Conservation (phyloP, 2,329 filamentous ascomycete species). For the Apiospora sp. region DNA sequence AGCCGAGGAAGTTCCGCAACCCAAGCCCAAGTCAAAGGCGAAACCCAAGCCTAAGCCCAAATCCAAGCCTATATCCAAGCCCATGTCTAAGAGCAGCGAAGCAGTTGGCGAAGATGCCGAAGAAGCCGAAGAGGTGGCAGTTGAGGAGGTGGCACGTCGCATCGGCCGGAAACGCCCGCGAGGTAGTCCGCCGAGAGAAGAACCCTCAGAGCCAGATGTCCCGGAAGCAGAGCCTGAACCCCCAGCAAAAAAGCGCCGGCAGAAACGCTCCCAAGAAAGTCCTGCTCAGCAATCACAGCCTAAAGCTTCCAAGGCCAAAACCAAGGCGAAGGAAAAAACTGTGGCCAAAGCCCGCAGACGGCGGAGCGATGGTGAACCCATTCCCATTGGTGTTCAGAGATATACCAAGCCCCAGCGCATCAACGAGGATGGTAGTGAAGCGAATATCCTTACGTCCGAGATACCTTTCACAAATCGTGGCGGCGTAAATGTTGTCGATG, state of each 20-base stretch:
- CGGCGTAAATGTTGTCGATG: slow-evolving; percentile 69
- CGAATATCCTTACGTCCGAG: slow-evolving; percentile 55
- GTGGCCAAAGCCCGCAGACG: slow-evolving; percentile 33
- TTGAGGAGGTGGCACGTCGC: slow-evolving; percentile 50
- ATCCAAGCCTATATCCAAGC: slow-evolving; percentile 1
- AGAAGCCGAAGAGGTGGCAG: slow-evolving; percentile 54
- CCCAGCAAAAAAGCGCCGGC: slow-evolving; percentile 45
- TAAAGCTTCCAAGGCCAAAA: slow-evolving; percentile 35
- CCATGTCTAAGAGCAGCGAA: slow-evolving; percentile 19
- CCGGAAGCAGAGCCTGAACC: slow-evolving; percentile 43
- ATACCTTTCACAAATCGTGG: slow-evolving; percentile 62
- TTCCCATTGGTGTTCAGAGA: slow-evolving; percentile 68
- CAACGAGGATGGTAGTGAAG: slow-evolving; percentile 48
- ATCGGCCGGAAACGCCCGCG: slow-evolving; percentile 55
- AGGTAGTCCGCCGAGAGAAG: slow-evolving; percentile 43
- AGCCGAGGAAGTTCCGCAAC: slow-evolving; percentile 25
- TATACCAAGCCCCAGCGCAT: slow-evolving; percentile 58
- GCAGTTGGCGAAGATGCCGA: slow-evolving; percentile 27
- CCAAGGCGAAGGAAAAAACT: slow-evolving; percentile 33
- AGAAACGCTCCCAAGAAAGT: slow-evolving; percentile 46
- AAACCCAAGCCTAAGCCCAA: slow-evolving; percentile 27
- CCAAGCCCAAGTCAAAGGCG: slow-evolving; percentile 26
- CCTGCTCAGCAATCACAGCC: slow-evolving; percentile 53
- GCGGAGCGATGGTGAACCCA: slow-evolving; percentile 42
- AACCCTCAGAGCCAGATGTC: slow-evolving; percentile 52